Base-by-base conservation (phyloP, 192 early-diverging fungal species). In the Lobosporangium transversale region DNA sequence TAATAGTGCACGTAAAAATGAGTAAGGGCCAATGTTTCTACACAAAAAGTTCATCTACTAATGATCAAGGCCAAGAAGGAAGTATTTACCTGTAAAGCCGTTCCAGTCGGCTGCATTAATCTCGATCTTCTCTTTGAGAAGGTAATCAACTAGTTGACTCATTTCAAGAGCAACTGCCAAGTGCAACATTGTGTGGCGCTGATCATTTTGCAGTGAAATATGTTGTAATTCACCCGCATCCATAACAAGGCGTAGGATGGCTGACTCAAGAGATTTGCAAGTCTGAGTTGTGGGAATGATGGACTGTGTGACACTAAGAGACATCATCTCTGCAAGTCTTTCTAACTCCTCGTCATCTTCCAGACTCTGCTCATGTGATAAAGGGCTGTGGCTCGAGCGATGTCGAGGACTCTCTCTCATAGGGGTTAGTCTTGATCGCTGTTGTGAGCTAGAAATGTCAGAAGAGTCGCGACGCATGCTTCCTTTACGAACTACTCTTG, bases 391-490 rank as follows among this genome's bases (percentile, higher is more conserved):
- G 52, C 57, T 75, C 4, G 64, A 60, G 20, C 58, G 31, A 10
- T 59, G 64, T 20, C 65, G 40, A 6, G 73, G 59, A 20, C 63
- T 76, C 8, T 66, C 63, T 29, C 30, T 23, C 52, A 55, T 61
- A 5, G 73, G 63, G 26, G 62, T 67, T 51, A 76, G 32, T 50
- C 73, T 21, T 8, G 73, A 66, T 3, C 47, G 53, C 5, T 58
- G 43, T 1, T 55, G 37, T 5, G 58, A 56, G 26, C 33, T 23
- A 2, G 58, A 31, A 0, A 62, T 49, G 8, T 76, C 73, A 15
- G 73, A 67, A 26, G 73, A 76, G 35, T 76, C 73, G 1, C 73
- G 63, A 5, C 73, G 73, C 64, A 62, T 76, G 26, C 73, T 76
- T 29, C 73, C 65, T 15, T 59, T 57, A 12, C 73, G 63, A n/a